These are phyloP conservation scores for Acanthamoeba polyphaga DNA, from an alignment of 208 protist genomes.

Conservation along the genomic window DNA sequence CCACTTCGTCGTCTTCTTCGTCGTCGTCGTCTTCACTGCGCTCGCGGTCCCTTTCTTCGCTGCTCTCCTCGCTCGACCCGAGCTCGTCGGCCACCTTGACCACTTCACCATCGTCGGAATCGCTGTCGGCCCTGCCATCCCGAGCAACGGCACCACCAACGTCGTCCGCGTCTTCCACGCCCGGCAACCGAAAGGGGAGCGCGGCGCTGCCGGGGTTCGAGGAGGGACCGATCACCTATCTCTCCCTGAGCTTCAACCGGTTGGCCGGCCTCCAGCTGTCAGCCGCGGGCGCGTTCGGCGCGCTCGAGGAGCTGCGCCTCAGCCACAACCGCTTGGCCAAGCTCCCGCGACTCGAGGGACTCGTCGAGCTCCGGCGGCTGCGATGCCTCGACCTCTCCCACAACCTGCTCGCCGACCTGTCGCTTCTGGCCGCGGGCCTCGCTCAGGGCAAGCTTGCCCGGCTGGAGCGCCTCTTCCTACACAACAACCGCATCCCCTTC, in stretches of 20 bases:
- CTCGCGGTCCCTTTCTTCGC: not conserved
- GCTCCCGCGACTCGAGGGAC: not conserved
- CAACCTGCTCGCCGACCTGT: not conserved
- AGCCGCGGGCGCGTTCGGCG: not conserved
- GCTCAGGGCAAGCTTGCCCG: not conserved
- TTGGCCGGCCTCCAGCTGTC: not conserved
- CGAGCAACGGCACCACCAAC: not conserved
- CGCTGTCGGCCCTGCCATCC: not conserved
- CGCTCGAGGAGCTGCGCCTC: not conserved
- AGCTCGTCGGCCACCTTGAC: not conserved
- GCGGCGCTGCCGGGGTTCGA: not conserved
- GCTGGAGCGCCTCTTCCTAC: not conserved
- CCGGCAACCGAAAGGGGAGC: not conserved
- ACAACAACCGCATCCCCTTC: slow-evolving; percentile 23
- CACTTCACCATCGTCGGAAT: not conserved
- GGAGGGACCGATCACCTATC: not conserved
- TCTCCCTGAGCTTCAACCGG: slow-evolving; percentile 11
- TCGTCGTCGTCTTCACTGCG: not conserved
- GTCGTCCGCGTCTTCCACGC: not conserved
- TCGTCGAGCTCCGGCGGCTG: not conserved
- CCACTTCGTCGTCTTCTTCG: not conserved
- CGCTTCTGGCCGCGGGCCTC: not conserved
- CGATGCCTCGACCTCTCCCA: slow-evolving; percentile 18
- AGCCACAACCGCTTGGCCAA: not conserved
- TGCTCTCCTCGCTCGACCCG: not conserved